phyloP scores from a whole-genome alignment of 2,329 filamentous ascomycete species.

The Aaosphaeria arxii region DNA sequence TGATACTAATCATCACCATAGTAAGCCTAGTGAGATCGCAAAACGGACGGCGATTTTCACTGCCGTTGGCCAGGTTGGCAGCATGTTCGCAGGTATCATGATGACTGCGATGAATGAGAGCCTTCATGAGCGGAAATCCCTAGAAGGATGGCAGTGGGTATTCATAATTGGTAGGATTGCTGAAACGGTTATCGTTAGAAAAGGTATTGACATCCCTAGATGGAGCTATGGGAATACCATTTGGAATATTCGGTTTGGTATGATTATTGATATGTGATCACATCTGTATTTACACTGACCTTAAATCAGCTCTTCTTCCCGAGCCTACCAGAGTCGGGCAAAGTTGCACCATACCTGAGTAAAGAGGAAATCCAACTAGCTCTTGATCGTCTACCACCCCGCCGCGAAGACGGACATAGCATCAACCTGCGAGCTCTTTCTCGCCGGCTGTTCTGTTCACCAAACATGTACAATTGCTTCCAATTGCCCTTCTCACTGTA shows the following conservation, averaged over 20 bases:
- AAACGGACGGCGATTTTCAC: constrained; percentile 30
- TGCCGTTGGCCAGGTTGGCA: constrained; percentile 25
- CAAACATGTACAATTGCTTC: constrained; percentile 14
- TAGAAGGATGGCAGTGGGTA: constrained; percentile 28
- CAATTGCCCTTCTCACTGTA: not conserved
- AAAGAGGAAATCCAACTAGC: constrained; percentile 23
- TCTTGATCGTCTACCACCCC: constrained; percentile 21
- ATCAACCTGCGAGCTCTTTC: constrained; percentile 19
- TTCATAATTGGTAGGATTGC: constrained; percentile 21
- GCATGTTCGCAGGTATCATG: constrained; percentile 31
- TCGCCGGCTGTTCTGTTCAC: constrained; percentile 19
- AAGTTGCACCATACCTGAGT: constrained; percentile 15
- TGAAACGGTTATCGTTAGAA: not conserved
- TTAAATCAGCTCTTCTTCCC: constrained; percentile 13
- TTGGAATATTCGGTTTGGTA: constrained; percentile 24
- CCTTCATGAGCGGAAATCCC: constrained; percentile 15
- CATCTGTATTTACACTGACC: not conserved
- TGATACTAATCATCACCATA: not conserved
- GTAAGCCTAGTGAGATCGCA: constrained; percentile 25
- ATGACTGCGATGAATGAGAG: constrained; percentile 30
- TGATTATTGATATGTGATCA: not conserved
- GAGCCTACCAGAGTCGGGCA: constrained; percentile 23
- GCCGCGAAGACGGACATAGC: constrained; percentile 21
- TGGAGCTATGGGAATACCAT: constrained; percentile 26
- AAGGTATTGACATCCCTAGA: constrained; percentile 9